Base-by-base conservation (phyloP, 2,329 filamentous ascomycete species). In the Plectosphaerella plurivora region DNA sequence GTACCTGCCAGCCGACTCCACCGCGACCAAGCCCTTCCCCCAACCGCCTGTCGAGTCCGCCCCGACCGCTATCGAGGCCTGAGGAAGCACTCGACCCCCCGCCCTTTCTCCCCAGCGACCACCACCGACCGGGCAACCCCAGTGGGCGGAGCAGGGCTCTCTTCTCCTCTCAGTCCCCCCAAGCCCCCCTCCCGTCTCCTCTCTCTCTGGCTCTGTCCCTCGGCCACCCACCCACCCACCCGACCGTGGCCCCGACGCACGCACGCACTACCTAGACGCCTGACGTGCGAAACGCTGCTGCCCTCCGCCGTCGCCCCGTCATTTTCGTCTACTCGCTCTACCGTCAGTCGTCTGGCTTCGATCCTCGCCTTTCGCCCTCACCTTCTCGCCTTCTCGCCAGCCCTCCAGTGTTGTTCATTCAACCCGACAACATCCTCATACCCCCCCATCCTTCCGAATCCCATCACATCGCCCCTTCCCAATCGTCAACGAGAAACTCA, bases 381-480 rank as follows among this genome's bases (percentile, higher is more conserved):
- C 42, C 49, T 37, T 28, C 46, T 39, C 41, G 28, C 42, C 24
- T 47, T 45, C 42, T 25, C 12, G 24, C 42, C 28, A 48, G 48
- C 41, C 22, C 22, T 49, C 45, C 51, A 51, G 44, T 33, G n/a
- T 33, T 33, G 25, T 33, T 12, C 8, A 39, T 18, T 16, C 51
- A 44, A 51, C 44, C 45, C 45, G 24, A 39, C 39, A 48, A 51
- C 28, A 24, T 41, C 50, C 14, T 44, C 39, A 6, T 44, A 14
- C 39, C 52, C 25, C 46, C 33, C 50, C 50, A 42, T 49, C 54
- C 52, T 45, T 51, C 45, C 22, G 22, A 5, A 22, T 22, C 5
- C 28, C 28, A 33, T 33, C 28, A 5, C 8, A 33, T 5, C 28
- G 28, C 28, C 28, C 28, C 11, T 33, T 45, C 45, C 46, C 47